A percentile compares a stretch with the other conserved stretches of the same genome.
These are phyloP conservation scores for Backusella psychrophila DNA, from an alignment of 192 early-diverging fungal genomes.

Conservation along the genomic window DNA sequence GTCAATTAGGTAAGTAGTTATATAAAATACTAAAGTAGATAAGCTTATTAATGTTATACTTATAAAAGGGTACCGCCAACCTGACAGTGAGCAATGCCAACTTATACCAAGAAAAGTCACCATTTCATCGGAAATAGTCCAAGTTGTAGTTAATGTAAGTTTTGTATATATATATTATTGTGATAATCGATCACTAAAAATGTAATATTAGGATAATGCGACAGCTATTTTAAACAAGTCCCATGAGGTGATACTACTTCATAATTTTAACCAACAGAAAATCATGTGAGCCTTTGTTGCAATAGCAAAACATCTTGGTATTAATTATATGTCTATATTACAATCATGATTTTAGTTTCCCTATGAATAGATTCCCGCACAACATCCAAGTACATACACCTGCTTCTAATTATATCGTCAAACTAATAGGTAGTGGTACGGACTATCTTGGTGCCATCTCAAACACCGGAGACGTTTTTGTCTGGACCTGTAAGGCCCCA, in stretches of 20 bases:
- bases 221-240: conserved; percentile 58
- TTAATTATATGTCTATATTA: background rate
- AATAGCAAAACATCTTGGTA: background rate
- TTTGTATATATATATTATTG: background rate
- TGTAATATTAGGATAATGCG: conserved; percentile 46
- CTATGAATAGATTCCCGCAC: conserved; percentile 36
- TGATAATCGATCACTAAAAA: background rate
- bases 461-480: conserved; percentile 52
- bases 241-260: conserved; percentile 60
- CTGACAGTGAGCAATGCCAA: conserved; percentile 44
- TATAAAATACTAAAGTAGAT: background rate
- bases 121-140: conserved; percentile 44
- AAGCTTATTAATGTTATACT: background rate
- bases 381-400: conserved; percentile 20
- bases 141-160: conserved; percentile 54
- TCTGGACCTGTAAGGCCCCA: conserved; percentile 44
- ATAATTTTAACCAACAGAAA: conserved; percentile 47
- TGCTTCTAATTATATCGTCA: conserved; percentile 12
- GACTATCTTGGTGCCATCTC: conserved; percentile 33
- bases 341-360: conserved; percentile 9
- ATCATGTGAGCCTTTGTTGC: conserved; percentile 29
- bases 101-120: conserved; percentile 60
- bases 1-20: conserved; percentile 60
- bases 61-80: conserved; percentile 15
- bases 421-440: conserved; percentile 24